Conservation (phyloP, 805 yeast genomes). For the Saccharomycopsis microspora region DNA sequence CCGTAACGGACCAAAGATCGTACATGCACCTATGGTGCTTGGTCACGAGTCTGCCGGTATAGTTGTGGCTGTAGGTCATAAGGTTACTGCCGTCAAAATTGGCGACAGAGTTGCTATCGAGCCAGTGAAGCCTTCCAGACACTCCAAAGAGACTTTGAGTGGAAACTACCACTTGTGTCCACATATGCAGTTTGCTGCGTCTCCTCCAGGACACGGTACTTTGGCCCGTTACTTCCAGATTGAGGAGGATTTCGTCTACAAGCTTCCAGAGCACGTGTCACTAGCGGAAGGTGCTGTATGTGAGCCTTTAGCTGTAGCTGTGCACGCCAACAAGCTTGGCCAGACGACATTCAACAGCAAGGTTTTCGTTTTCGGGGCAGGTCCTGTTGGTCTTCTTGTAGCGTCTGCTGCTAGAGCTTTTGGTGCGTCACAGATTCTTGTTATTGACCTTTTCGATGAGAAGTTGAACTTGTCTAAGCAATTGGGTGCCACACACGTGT, state of each 20-base stretch:
- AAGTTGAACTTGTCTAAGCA: constrained; percentile 56
- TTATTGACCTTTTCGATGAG: constrained; percentile 58
- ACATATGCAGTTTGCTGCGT: constrained; percentile 80
- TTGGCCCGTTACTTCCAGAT: constrained; percentile 58
- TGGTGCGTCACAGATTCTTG: constrained; percentile 64
- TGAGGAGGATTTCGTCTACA: constrained; percentile 76
- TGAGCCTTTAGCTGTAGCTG: constrained; percentile 82
- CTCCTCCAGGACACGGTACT: constrained; percentile 81
- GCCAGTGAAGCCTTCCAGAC: constrained; percentile 79
- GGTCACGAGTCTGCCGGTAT: constrained; percentile 85
- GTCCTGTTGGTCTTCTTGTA: constrained; percentile 74
- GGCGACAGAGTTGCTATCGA: constrained; percentile 87
- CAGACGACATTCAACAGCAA: constrained; percentile 50
- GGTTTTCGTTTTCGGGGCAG: constrained; percentile 76
- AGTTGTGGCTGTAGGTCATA: constrained; percentile 60
- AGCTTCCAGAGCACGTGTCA: constrained; percentile 66
- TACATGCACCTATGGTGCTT: constrained; percentile 69
- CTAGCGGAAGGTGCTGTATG: constrained; percentile 81
- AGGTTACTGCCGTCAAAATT: constrained; percentile 48
- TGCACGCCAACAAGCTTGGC: constrained; percentile 63
- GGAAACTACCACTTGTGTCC: constrained; percentile 82
- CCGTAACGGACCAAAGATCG: constrained; percentile 63
- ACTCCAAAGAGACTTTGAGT: constrained; percentile 59
- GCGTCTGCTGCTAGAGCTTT: constrained; percentile 66
- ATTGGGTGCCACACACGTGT: constrained; percentile 51